Conservation (phyloP, 1,284 basidiomycete genomes). For the Cryptococcus sp. region DNA sequence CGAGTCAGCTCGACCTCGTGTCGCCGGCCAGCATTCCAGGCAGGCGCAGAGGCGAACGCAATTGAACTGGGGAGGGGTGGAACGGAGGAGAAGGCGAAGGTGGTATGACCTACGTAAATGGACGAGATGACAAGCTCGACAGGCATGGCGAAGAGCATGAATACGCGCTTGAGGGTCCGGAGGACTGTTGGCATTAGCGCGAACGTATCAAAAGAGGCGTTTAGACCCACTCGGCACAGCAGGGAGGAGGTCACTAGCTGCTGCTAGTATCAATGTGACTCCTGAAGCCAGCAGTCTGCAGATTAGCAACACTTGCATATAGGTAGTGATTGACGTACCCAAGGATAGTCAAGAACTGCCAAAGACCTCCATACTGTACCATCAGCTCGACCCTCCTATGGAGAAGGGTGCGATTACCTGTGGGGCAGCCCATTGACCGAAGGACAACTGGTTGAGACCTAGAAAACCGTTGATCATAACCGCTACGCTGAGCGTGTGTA, state of each 20-base stretch:
- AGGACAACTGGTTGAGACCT: conserved; percentile 20
- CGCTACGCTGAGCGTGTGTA: conserved; percentile 32
- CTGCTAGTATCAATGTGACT: conserved; percentile 53
- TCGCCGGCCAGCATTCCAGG: too few relatives aligned
- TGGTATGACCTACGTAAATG: conserved; percentile 53
- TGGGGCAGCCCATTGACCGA: conserved; percentile 20
- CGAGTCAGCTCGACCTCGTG: not conserved
- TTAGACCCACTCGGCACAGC: conserved; percentile 42
- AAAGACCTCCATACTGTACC: conserved; percentile 47
- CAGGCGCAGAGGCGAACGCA: not conserved
- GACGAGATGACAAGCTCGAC: conserved; percentile 61
- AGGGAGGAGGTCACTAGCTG: conserved; percentile 54
- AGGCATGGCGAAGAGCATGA: conserved; percentile 60
- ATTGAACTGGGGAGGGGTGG: not conserved
- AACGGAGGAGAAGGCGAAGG: not conserved
- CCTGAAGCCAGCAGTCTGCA: conserved; percentile 53
- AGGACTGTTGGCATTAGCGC: conserved; percentile 45
- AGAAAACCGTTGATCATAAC: conserved; percentile 42
- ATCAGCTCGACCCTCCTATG: conserved; percentile 1
- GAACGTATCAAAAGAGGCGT: not conserved
- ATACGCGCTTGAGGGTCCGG: conserved; percentile 51
- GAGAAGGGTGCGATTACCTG: conserved; percentile 21
- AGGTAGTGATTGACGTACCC: conserved; percentile 50
- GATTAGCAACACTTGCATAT: not conserved
- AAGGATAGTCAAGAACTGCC: conserved; percentile 69